Base-by-base conservation (phyloP, 108 stramenopile genomes). In the Nitzschia sp. region DNA sequence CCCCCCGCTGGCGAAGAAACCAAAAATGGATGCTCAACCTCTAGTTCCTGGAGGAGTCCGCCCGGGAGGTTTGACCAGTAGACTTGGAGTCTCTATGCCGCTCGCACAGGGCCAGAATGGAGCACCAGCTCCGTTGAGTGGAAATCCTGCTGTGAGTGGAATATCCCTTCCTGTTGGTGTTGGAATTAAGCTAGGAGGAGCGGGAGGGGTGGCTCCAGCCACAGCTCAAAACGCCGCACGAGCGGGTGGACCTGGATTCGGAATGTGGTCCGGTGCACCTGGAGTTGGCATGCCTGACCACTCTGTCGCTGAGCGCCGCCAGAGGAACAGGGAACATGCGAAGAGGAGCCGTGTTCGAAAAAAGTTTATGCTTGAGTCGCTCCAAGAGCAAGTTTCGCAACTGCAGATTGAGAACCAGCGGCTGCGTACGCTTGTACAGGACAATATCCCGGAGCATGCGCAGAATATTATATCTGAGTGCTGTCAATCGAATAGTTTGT, bases 351-450 rank as follows among this genome's bases (percentile, higher is more conserved):
- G 98, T 13, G 96, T 97, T 4, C 85, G 98, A 30, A 98, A 97
- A 82, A 98, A 98, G 80, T 97, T 98, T 68, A 84, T 98, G 89
- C 71, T 97, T 44, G 98, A 98, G 81, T 94, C 96, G 8, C 73
- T 98, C 67, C 98, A 98, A 75, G 83, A 93, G 65, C 86, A 95
- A 79, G 96, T 98, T 8, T 71, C 72, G 9, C 78, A 72, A 28
- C 71, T 97, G 66, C 96, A 98, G 85, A 85, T 78, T 36, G 96
- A 97, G 80, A 98, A 98, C 73, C 79, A 78, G 28, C 47, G 73
- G 23, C 72, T 96, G 29, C 72, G 93, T 3, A 80, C 88, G 74
- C 38, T 91, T 17, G 78, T 96, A 35, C 93, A 94, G 63, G 80
- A 85, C 26, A 87, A 91, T 33, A 86, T 96, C 21, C 91, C 90